These are phyloP conservation scores for Stephanodiscus triporus DNA, from an alignment of 108 stramenopile genomes.

Conservation along the genomic window DNA sequence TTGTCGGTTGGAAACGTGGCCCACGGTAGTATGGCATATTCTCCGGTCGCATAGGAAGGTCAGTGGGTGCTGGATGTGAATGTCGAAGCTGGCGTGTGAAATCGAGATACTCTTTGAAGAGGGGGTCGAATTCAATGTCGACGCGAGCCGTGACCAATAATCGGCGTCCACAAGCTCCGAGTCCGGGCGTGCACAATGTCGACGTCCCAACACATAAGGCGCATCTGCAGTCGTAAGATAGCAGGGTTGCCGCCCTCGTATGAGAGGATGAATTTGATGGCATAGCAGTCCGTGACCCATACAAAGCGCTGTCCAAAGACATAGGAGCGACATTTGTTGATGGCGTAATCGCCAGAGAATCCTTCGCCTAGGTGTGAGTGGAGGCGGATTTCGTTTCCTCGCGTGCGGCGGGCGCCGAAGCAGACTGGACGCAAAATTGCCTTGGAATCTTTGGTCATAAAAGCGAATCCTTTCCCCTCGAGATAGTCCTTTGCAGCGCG, in stretches of 20 bases:
- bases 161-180: not conserved
- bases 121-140: not conserved
- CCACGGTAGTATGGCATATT: not conserved
- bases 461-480: not conserved
- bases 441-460: not conserved
- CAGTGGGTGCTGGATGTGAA: slow-evolving; percentile 1
- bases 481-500: too few species aligned
- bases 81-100: not conserved
- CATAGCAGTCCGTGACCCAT: slow-evolving; percentile 3
- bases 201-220: not conserved
- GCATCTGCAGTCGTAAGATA: not conserved
- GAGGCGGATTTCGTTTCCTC: not conserved
- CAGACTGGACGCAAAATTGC: slow-evolving; percentile 7
- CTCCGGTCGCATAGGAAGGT: slow-evolving; percentile 9
- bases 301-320: not conserved
- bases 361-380: not conserved
- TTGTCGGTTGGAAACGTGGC: not conserved
- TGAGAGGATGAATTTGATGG: not conserved
- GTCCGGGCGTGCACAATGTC: not conserved
- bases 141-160: not conserved
- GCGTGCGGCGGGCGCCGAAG: not conserved
- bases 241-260: slow-evolving; percentile 4
- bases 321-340: not conserved
- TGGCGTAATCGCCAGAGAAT: not conserved
- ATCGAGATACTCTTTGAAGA: not conserved